phyloP scores from a whole-genome alignment of 305 asterid genomes.

The Euphrasia arctica region DNA sequence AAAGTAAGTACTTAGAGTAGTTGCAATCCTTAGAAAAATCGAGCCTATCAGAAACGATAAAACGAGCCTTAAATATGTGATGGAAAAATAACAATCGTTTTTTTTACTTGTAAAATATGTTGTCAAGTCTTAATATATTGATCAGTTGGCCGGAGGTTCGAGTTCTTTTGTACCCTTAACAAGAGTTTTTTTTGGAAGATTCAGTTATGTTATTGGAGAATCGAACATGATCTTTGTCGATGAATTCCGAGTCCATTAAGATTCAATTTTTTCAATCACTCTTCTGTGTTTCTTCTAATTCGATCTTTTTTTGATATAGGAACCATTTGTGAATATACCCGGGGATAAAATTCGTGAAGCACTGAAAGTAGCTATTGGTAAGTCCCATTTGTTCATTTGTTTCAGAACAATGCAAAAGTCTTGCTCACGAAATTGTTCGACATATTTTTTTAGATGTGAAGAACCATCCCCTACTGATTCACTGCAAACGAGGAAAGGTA shows the following conservation, averaged over 20 bases:
- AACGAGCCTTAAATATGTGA: too few relatives aligned
- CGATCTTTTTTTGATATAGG: constrained; percentile 31
- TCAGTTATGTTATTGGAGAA: neutral
- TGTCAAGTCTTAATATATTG: too few relatives aligned
- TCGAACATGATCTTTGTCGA: neutral
- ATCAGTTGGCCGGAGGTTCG: too few relatives aligned
- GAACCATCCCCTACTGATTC: constrained; percentile 69
- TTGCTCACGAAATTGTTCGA: constrained; percentile 4
- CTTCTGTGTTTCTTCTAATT: neutral
- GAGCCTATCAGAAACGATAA: too few relatives aligned
- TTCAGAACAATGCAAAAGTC: constrained; percentile 9
- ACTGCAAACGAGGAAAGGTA: constrained; percentile 83
- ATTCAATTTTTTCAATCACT: neutral
- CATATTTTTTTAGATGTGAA: constrained; percentile 39
- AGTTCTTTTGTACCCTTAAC: too few relatives aligned
- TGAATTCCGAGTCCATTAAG: neutral
- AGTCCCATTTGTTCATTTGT: constrained; percentile 4
- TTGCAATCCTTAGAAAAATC: too few relatives aligned
- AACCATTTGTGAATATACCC: constrained; percentile 71
- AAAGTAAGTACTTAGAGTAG: constrained; percentile 38
- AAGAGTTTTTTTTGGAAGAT: neutral
- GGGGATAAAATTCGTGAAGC: constrained; percentile 68
- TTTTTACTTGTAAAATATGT: too few relatives aligned
- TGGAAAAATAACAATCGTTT: too few relatives aligned
- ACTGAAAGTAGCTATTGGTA: constrained; percentile 53